A percentile compares a stretch with the other conserved stretches of the same genome.
phyloP scores from a whole-genome alignment of 306 rosid genomes.

The Nissolia schottii region DNA sequence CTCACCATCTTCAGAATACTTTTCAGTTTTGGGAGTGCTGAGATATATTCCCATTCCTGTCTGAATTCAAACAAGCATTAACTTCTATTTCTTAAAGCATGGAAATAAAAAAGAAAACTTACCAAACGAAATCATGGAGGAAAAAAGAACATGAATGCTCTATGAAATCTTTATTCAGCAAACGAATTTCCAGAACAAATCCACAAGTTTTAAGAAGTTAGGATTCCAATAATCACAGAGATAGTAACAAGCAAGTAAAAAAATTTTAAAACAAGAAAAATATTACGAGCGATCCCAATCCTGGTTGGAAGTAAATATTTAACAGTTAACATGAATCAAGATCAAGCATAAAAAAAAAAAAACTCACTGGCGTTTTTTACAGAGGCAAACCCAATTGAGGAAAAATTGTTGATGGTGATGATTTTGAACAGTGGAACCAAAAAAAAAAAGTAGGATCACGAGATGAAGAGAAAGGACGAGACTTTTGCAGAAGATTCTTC shows the following conservation, averaged over 20 bases:
- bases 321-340: background rate
- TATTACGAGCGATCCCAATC: background rate
- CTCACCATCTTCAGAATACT: slow-evolving; percentile 86
- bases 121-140: background rate
- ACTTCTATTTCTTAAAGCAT: background rate
- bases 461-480: background rate
- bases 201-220: background rate
- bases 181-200: background rate
- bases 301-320: background rate
- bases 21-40: slow-evolving; percentile 91
- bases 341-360: background rate
- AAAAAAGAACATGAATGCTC: background rate
- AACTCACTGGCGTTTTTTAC: background rate
- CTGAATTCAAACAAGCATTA: slow-evolving; percentile 25
- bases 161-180: background rate
- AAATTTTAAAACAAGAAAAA: background rate
- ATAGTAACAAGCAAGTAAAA: background rate
- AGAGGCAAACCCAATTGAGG: background rate
- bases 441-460: too few relatives aligned
- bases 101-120: slow-evolving; percentile 2
- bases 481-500: background rate
- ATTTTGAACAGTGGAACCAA: background rate
- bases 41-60: slow-evolving; percentile 83
- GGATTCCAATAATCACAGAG: background rate
- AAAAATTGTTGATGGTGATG: background rate